phyloP scores from a whole-genome alignment of 2,329 filamentous ascomycete genomes.

The Calonectria crousiana region DNA sequence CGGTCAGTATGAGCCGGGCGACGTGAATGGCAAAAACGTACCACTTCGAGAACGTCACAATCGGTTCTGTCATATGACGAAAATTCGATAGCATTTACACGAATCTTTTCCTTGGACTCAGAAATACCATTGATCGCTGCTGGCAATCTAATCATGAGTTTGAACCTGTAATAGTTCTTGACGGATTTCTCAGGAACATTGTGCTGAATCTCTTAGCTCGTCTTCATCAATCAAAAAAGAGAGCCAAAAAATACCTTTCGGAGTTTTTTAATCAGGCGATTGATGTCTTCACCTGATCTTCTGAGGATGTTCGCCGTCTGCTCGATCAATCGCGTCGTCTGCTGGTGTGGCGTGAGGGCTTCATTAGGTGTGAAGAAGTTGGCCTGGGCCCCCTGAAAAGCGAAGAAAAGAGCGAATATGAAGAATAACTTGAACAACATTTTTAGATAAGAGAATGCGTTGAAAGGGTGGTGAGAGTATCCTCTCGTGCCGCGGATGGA shows the following conservation, averaged over 20 bases:
- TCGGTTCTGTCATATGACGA: background rate
- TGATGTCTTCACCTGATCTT: background rate
- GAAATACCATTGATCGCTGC: background rate
- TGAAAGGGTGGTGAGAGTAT: background rate
- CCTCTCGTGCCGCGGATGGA: background rate
- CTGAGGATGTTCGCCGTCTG: background rate
- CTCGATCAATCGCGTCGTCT: background rate
- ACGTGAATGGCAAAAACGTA: background rate
- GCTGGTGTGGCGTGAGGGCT: background rate
- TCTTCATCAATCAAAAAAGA: background rate
- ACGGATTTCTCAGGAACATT: background rate
- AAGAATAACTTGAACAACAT: background rate
- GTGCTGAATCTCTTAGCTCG: background rate
- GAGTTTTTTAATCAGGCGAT: background rate
- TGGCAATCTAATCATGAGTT: background rate
- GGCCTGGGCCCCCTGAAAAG: background rate
- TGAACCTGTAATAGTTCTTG: background rate
- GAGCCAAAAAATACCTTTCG: background rate
- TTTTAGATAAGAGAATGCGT: background rate
- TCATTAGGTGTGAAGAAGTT: background rate
- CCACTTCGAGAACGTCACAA: background rate
- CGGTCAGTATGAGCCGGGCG: background rate
- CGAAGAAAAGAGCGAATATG: background rate
- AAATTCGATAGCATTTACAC: background rate
- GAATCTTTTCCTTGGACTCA: background rate